A percentile compares a stretch with the other conserved stretches of the same genome.
Conservation (phyloP, 495 filamentous ascomycete genomes). For the Aspergillus egyptiacus region DNA sequence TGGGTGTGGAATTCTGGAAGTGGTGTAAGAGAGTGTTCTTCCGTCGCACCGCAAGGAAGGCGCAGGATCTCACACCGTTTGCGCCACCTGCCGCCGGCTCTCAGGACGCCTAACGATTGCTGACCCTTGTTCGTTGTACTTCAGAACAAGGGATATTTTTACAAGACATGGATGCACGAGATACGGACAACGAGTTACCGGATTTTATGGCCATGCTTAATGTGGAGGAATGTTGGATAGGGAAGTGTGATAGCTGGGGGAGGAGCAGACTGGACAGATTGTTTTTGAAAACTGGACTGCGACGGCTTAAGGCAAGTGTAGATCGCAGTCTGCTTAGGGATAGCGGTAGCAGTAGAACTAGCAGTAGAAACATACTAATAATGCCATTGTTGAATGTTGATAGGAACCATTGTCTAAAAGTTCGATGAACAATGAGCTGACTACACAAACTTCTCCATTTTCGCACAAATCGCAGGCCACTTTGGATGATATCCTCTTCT, state of each 20-base stretch:
- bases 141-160: slow-evolving; percentile 8
- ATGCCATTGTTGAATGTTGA: slow-evolving; percentile 1
- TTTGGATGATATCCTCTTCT: not conserved
- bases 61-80: not conserved
- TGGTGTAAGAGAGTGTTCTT: slow-evolving; percentile 48
- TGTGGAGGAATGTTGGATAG: not conserved
- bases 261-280: not conserved
- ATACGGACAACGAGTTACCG: not conserved
- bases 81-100: not conserved
- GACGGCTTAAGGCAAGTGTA: not conserved
- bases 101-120: slow-evolving; percentile 20
- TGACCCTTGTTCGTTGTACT: slow-evolving; percentile 16
- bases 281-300: not conserved
- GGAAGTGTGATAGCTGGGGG: too few species aligned
- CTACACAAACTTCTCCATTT: too few species aligned
- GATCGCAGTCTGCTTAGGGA: not conserved
- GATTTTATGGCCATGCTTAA: not conserved
- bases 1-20: slow-evolving; percentile 60
- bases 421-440: too few species aligned
- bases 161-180: not conserved
- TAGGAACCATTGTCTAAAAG: not conserved
- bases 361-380: not conserved
- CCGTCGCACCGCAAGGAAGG: slow-evolving; percentile 17
- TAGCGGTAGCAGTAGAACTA: not conserved
- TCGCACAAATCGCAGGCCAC: too few species aligned